Evolutionary conservation across 148 eudicot genomes (phyloP).

Genomic region (Pouteria glomerata): DNA sequence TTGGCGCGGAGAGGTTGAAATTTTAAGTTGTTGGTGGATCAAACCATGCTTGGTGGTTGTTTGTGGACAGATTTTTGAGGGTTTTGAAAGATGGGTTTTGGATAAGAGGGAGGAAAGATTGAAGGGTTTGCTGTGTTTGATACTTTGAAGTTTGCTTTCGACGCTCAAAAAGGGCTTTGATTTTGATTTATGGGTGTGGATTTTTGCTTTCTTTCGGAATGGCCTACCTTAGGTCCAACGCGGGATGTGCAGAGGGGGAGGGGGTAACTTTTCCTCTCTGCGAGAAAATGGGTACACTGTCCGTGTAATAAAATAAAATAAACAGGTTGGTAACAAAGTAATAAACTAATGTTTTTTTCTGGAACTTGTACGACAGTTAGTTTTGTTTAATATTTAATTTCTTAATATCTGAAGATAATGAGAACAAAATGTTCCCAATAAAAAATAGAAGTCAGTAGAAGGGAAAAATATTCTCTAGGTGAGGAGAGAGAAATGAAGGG

Average conservation of each 20-base stretch:
- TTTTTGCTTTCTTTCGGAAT: not conserved
- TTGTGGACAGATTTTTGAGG: conserved; percentile 10
- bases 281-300: too few species aligned
- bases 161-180: conserved; percentile 8
- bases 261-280: conserved; percentile 4
- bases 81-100: conserved; percentile 21
- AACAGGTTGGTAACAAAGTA: not conserved
- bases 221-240: not conserved
- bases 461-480: conserved; percentile 16
- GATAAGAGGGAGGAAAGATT: conserved; percentile 13
- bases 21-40: not conserved
- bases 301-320: too few species aligned
- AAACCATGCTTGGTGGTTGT: conserved; percentile 27
- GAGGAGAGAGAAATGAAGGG: not conserved
- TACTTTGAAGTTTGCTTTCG: not conserved
- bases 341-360: not conserved
- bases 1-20: conserved; percentile 5
- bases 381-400: not conserved
- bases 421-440: conserved; percentile 26
- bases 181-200: conserved; percentile 8
- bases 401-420: conserved; percentile 21
- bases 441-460: not conserved
- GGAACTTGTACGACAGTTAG: not conserved
- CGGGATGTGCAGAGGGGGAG: conserved; percentile 19
- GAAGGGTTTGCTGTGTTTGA: conserved; percentile 13